Conservation (phyloP, 75 land plant genomes). For the Pseudotsuga menziesii region DNA sequence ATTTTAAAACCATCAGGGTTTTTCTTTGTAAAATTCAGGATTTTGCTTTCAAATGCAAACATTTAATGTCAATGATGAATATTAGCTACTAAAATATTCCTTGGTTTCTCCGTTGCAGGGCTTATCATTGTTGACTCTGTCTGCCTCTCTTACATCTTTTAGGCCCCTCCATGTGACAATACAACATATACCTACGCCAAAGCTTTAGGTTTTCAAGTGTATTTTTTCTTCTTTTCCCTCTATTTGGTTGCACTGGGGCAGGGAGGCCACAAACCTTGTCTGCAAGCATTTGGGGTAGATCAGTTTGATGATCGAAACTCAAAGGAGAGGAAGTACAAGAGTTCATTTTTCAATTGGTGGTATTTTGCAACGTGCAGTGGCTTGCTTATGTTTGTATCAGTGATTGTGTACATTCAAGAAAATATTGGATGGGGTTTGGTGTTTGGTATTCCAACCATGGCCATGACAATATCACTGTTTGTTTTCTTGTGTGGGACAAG, state of each 20-base stretch:
- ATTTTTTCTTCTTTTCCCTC: slow-evolving; percentile 33
- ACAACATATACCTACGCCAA: background rate
- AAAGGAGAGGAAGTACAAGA: slow-evolving; percentile 9
- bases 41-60: background rate
- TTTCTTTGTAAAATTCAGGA: too few relatives aligned
- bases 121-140: slow-evolving; percentile 29
- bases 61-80: background rate
- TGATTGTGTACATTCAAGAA: slow-evolving; percentile 13
- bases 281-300: slow-evolving; percentile 22
- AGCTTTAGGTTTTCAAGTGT: slow-evolving; percentile 16
- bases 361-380: slow-evolving; percentile 13
- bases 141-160: slow-evolving; percentile 22
- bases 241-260: slow-evolving; percentile 21
- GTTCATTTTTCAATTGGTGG: slow-evolving; percentile 34
- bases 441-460: slow-evolving; percentile 12
- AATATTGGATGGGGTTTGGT: slow-evolving; percentile 22
- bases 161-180: background rate
- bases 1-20: too few relatives aligned
- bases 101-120: slow-evolving; percentile 37
- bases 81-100: background rate
- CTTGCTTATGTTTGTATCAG: slow-evolving; percentile 1
- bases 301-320: slow-evolving; percentile 19
- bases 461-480: slow-evolving; percentile 23
- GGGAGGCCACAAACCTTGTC: slow-evolving; percentile 21
- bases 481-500: slow-evolving; percentile 9